Percentiles rank a stretch among this genome's conserved stretches.
Conservation (phyloP, 169 alveolate species). For the Cryptosporidium ryanae region DNA sequence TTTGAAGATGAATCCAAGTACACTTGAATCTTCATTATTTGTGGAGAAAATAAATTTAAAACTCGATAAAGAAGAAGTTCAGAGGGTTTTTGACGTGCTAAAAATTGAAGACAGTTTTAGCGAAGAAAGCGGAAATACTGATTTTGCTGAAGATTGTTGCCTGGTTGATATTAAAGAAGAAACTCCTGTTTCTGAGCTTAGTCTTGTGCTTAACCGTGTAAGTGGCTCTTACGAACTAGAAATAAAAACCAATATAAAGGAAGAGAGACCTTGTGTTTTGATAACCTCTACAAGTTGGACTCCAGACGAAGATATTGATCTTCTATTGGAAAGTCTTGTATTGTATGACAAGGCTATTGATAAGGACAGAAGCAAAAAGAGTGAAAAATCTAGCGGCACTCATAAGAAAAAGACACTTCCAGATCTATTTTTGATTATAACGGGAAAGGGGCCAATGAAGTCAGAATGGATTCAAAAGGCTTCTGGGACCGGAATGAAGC, state of each 20-base stretch:
- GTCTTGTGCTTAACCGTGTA: neutral
- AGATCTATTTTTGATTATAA: conserved; percentile 81
- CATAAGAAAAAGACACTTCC: conserved; percentile 70
- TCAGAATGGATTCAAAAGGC: conserved; percentile 79
- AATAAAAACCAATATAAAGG: conserved; percentile 22
- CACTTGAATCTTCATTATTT: neutral
- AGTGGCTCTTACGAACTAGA: neutral
- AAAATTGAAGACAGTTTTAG: conserved; percentile 8
- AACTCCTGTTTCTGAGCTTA: conserved; percentile 34
- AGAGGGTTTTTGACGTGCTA: neutral
- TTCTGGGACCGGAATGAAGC: conserved; percentile 74
- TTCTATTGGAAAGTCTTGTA: conserved; percentile 80
- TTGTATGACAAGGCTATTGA: conserved; percentile 21
- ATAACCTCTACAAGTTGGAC: conserved; percentile 92
- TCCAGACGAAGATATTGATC: conserved; percentile 87
- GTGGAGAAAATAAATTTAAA: neutral
- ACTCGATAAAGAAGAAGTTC: neutral
- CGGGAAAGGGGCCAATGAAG: conserved; percentile 91
- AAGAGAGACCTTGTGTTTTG: conserved; percentile 85
- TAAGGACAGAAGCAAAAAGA: neutral
- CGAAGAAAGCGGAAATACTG: conserved; percentile 5
- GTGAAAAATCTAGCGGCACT: neutral
- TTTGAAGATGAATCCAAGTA: neutral
- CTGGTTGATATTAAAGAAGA: conserved; percentile 35
- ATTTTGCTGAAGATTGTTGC: neutral